phyloP scores from a whole-genome alignment of 139 green algal species.

The Zygnema circumcarinatum region DNA sequence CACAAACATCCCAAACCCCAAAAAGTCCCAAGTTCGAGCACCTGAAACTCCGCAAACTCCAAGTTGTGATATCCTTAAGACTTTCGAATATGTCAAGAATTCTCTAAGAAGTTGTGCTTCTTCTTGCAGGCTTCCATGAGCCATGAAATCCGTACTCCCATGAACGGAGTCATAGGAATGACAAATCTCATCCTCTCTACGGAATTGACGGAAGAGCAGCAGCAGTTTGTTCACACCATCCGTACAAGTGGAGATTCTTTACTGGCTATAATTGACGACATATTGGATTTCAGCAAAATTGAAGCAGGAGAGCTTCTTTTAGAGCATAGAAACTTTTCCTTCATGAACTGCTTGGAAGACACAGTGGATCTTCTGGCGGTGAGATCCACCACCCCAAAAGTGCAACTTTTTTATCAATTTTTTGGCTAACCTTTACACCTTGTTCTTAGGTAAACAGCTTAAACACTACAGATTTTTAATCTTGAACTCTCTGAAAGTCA shows the following conservation, averaged over 20 bases:
- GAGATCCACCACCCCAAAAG: too few relatives aligned
- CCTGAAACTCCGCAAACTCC: too few relatives aligned
- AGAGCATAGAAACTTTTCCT: slow-evolving; percentile 24
- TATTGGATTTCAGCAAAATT: slow-evolving; percentile 54
- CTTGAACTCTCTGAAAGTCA: not conserved
- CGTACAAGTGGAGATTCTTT: slow-evolving; percentile 43
- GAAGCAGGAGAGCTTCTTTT: slow-evolving; percentile 35
- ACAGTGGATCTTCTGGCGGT: slow-evolving; percentile 33
- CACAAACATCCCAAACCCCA: too few relatives aligned
- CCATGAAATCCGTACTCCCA: slow-evolving; percentile 39
- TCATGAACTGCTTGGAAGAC: slow-evolving; percentile 20
- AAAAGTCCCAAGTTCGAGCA: too few relatives aligned
- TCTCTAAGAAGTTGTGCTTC: too few relatives aligned
- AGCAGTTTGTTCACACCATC: slow-evolving; percentile 44
- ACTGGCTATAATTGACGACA: slow-evolving; percentile 55
- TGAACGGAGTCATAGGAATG: slow-evolving; percentile 45
- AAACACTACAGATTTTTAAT: not conserved
- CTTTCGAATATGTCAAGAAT: too few relatives aligned
- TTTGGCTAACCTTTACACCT: not conserved
- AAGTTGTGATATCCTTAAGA: too few relatives aligned
- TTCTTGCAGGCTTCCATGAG: slow-evolving; percentile 26
- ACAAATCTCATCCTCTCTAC: slow-evolving; percentile 41
- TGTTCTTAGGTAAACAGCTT: not conserved
- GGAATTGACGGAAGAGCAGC: slow-evolving; percentile 50
- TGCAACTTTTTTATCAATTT: not conserved